Percentiles rank a stretch among this genome's conserved stretches.
Conservation (phyloP, 1,139 yeast genomes). For the Blastobotrys capitulatus region DNA sequence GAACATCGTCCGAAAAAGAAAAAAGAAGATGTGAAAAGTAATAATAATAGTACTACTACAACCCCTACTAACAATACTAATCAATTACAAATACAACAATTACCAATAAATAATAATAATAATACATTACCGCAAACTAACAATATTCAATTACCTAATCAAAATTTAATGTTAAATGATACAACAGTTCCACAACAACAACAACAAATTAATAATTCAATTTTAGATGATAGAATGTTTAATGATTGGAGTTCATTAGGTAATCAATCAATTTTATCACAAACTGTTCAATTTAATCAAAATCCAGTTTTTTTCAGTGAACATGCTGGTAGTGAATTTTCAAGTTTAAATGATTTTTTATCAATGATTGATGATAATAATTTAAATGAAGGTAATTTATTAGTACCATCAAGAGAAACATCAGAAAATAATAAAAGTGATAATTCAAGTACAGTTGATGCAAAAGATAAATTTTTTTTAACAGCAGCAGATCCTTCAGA, state of each 20-base stretch:
- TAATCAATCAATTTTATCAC: slow-evolving; percentile 23
- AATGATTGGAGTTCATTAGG: slow-evolving; percentile 25
- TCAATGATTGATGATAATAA: slow-evolving; percentile 84
- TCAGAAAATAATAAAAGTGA: not conserved
- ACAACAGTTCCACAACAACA: not conserved
- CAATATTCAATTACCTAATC: not conserved
- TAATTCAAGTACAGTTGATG: slow-evolving; percentile 49
- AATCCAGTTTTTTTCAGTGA: slow-evolving; percentile 72
- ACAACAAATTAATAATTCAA: no score
- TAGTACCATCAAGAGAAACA: not conserved
- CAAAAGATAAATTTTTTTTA: slow-evolving; percentile 86
- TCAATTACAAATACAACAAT: not conserved
- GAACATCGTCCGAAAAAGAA: slow-evolving; percentile 42
- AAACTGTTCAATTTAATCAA: slow-evolving; percentile 27
- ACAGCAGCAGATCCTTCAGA: slow-evolving; percentile 98
- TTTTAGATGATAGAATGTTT: slow-evolving; percentile 2
- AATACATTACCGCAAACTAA: not conserved
- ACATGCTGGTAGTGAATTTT: slow-evolving; percentile 90
- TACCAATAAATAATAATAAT: not conserved
- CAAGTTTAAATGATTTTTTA: slow-evolving; percentile 81
- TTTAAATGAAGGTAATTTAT: not conserved
- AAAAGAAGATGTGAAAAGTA: slow-evolving; percentile 8
- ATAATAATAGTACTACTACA: not conserved
- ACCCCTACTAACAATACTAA: not conserved
- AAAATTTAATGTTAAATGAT: not conserved